Evolutionary conservation across 306 rosid genomes (phyloP).

Genomic region (Lathyrus sativus): DNA sequence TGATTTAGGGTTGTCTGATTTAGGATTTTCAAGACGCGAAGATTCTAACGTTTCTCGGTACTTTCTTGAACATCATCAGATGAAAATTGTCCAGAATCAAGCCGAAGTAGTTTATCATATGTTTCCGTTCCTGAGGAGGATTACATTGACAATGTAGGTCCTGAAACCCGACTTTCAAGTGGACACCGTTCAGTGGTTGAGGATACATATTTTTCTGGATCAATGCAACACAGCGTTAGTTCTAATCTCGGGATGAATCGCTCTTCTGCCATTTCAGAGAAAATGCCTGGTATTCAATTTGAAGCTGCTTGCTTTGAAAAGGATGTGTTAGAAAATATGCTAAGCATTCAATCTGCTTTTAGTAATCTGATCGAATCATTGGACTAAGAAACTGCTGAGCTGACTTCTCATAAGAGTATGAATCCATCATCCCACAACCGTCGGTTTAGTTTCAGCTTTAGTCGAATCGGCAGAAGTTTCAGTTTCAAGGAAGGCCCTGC

Average conservation of each 20-base stretch:
- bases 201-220: constrained; percentile 34
- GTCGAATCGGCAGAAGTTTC: constrained; percentile 84
- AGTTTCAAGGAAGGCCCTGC: constrained; percentile 81
- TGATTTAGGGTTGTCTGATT: too few species aligned
- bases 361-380: constrained; percentile 36
- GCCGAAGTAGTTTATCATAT: too few species aligned
- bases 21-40: too few species aligned
- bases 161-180: constrained; percentile 55
- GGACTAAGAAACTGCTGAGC: constrained; percentile 61
- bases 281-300: constrained; percentile 41
- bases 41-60: too few species aligned
- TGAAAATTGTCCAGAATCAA: too few species aligned
- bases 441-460: too few species aligned
- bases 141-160: constrained; percentile 39
- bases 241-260: constrained; percentile 35
- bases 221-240: constrained; percentile 30
- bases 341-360: constrained; percentile 36
- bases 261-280: constrained; percentile 44
- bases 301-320: constrained; percentile 36
- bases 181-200: constrained; percentile 43
- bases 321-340: constrained; percentile 36
- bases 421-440: too few species aligned
- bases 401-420: too few species aligned
- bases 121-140: too few species aligned
- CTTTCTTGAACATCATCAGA: too few species aligned